A percentile compares a stretch with the other conserved stretches of the same genome.
Evolutionary conservation across 2,329 filamentous ascomycete genomes (phyloP).

Genomic region (Fusarium sp.): DNA sequence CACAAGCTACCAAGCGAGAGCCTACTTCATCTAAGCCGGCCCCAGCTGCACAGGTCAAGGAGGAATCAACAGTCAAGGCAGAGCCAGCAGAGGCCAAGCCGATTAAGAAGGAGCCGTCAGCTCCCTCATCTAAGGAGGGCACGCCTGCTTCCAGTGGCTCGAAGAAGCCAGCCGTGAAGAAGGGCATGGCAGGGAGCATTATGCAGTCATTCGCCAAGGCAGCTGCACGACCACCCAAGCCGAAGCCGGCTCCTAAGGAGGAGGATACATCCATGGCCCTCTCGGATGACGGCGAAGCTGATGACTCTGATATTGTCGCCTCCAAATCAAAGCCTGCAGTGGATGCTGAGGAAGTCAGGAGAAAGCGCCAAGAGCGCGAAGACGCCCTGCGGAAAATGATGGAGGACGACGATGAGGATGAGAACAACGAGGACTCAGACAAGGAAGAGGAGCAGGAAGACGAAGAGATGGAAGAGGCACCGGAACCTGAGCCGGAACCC

Average conservation of each 20-base stretch:
- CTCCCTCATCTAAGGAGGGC: constrained; percentile 39
- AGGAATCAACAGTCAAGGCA: constrained; percentile 27
- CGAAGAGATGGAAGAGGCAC: constrained; percentile 56
- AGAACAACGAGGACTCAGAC: constrained; percentile 63
- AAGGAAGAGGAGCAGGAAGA: constrained; percentile 54
- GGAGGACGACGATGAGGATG: constrained; percentile 71
- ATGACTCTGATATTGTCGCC: constrained; percentile 51
- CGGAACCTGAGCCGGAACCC: constrained; percentile 53
- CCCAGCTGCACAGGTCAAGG: constrained; percentile 41
- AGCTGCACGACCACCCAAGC: constrained; percentile 55
- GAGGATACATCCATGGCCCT: constrained; percentile 49
- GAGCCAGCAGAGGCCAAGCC: constrained; percentile 28
- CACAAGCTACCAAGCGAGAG: constrained; percentile 40
- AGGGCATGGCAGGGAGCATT: constrained; percentile 71
- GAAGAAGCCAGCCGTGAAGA: constrained; percentile 62
- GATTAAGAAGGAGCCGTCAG: constrained; percentile 48
- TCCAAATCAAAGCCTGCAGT: constrained; percentile 39
- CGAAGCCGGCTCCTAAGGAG: constrained; percentile 60
- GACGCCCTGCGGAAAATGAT: constrained; percentile 57
- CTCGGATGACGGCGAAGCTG: constrained; percentile 57
- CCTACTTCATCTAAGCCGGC: constrained; percentile 20
- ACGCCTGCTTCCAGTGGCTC: constrained; percentile 42
- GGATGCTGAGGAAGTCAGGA: constrained; percentile 44
- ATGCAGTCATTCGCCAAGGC: constrained; percentile 85
- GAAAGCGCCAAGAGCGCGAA: constrained; percentile 53